phyloP scores from a whole-genome alignment of 805 yeast species.

The Starmerella vitae region DNA sequence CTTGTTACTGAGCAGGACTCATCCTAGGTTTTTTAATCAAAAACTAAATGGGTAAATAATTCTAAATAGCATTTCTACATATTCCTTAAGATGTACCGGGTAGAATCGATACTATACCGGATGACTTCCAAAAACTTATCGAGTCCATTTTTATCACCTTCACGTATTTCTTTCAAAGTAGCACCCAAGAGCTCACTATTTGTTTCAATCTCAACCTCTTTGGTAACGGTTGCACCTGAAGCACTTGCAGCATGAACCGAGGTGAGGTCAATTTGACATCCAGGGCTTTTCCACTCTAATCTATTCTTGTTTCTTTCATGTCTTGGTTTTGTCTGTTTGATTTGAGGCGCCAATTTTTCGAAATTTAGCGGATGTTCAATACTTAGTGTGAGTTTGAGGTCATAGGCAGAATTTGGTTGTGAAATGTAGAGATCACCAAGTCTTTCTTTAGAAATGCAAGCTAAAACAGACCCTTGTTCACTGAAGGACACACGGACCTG shows the following conservation, averaged over 20 bases:
- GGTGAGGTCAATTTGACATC: conserved; percentile 28
- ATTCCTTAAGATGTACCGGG: conserved; percentile 13
- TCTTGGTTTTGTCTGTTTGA: conserved; percentile 24
- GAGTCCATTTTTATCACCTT: conserved; percentile 30
- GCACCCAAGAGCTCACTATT: conserved; percentile 33
- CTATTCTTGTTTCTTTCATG: conserved; percentile 55
- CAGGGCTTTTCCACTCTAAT: conserved; percentile 55
- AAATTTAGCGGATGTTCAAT: conserved; percentile 60
- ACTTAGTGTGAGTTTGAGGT: conserved; percentile 60
- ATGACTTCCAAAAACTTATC: conserved; percentile 46
- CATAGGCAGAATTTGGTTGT: conserved; percentile 66
- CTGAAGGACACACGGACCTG: conserved; percentile 23
- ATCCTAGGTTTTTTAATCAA: no score
- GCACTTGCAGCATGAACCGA: conserved; percentile 21
- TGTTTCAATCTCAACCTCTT: conserved; percentile 42
- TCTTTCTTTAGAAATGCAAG: conserved; percentile 59
- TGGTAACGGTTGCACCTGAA: conserved; percentile 11
- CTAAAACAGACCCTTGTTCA: conserved; percentile 30
- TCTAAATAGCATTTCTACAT: conserved; percentile 1
- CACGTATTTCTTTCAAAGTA: conserved; percentile 30
- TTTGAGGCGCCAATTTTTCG: conserved; percentile 27
- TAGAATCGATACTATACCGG: conserved; percentile 39
- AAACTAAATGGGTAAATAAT: background rate
- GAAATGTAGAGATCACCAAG: conserved; percentile 59
- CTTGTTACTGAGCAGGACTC: background rate